phyloP scores from a whole-genome alignment of 2,329 filamentous ascomycete species.

The Penicillium sumatraense region DNA sequence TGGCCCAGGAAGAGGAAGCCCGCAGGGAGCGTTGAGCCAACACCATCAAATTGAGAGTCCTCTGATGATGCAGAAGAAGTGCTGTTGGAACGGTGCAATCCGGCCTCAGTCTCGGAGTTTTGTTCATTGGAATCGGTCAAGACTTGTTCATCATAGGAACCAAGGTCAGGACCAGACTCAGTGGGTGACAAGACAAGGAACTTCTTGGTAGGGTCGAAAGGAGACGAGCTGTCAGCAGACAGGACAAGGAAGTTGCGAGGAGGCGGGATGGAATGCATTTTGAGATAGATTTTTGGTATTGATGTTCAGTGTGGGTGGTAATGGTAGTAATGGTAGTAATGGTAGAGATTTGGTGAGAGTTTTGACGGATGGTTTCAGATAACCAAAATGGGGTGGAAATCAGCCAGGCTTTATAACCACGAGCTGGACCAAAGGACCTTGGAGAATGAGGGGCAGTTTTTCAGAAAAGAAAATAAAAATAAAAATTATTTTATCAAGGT shows the following conservation, averaged over 20 bases:
- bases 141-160: conserved; percentile 23
- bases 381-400: conserved; percentile 17
- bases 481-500: conserved; percentile 25
- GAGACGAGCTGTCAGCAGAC: conserved; percentile 24
- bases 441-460: conserved; percentile 29
- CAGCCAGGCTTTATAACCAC: conserved; percentile 34
- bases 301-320: not conserved
- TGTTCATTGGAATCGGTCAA: conserved; percentile 15
- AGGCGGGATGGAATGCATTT: conserved; percentile 37
- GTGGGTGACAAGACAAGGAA: conserved; percentile 36
- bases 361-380: not conserved
- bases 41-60: conserved; percentile 17
- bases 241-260: conserved; percentile 38
- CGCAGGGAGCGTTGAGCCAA: conserved; percentile 19
- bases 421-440: conserved; percentile 22
- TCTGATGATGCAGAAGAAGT: conserved; percentile 29
- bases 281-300: conserved; percentile 13
- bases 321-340: not conserved
- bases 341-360: not conserved
- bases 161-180: conserved; percentile 33
- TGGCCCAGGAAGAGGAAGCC: conserved; percentile 37
- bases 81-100: conserved; percentile 33
- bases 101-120: conserved; percentile 14
- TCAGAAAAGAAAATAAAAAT: no score
- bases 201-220: conserved; percentile 25